Evolutionary conservation across 163 green algal species (phyloP).

Genomic region (Prototheca wickerhamii): DNA sequence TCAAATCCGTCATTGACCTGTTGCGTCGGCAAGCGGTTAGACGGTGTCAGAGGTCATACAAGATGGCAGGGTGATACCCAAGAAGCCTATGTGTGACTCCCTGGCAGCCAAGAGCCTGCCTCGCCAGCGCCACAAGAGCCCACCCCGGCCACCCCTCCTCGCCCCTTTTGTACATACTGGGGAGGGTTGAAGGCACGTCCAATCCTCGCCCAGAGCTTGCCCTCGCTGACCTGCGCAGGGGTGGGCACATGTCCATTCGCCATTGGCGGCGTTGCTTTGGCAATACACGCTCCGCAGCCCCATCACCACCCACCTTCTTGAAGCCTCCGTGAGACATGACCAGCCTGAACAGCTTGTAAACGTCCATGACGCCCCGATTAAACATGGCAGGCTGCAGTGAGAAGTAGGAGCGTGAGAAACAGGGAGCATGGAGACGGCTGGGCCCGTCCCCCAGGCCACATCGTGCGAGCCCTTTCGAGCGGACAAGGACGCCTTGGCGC

Average conservation of each 20-base stretch:
- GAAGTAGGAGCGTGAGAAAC: background rate
- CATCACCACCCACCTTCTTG: slow-evolving; percentile 2
- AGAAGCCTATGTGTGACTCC: background rate
- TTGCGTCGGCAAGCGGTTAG: background rate
- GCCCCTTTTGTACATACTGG: background rate
- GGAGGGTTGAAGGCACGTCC: slow-evolving; percentile 20
- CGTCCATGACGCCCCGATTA: slow-evolving; percentile 10
- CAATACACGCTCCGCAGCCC: too few relatives aligned
- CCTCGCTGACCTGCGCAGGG: slow-evolving; percentile 1
- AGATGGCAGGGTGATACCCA: background rate
- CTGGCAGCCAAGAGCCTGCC: too few relatives aligned
- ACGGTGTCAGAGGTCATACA: background rate
- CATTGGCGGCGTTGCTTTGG: too few relatives aligned
- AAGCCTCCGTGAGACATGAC: slow-evolving; percentile 11
- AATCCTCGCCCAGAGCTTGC: slow-evolving; percentile 11
- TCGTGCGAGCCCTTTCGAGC: too few relatives aligned
- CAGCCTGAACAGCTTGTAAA: slow-evolving; percentile 18
- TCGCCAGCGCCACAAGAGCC: too few relatives aligned
- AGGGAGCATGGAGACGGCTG: background rate
- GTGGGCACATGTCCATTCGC: too few relatives aligned
- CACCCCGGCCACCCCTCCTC: too few relatives aligned
- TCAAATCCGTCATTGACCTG: slow-evolving; percentile 10
- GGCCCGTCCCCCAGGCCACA: too few relatives aligned
- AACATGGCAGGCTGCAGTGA: slow-evolving; percentile 10
- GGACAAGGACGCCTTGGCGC: too few relatives aligned